Base-by-base conservation (phyloP, 352 stramenopile species). In the Paralagenidium karlingii region DNA sequence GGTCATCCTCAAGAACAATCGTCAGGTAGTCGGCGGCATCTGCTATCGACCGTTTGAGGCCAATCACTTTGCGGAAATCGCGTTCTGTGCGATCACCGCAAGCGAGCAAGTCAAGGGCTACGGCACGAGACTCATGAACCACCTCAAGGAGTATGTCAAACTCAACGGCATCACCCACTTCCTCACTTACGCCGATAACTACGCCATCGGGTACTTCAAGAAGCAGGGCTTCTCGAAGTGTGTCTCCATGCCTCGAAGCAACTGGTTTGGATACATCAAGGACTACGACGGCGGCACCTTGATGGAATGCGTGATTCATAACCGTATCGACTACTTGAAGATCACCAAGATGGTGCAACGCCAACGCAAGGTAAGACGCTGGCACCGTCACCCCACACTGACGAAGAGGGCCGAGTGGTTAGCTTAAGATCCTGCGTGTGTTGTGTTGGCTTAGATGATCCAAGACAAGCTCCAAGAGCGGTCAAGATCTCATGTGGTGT, bases 271-370 rank as follows among this genome's bases (percentile, higher is more conserved):
- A 12, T 98, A 98, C 57, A 99, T 99, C 57, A 99, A 99, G 64
- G 95, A 99, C 63, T 99, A 99, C 58, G 96, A 99, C 58, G 95
- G 95, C 32, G 96, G 93, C 18, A 99, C 94, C 9, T 69, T 99
- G 39, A 99, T 99, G 94, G 94, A 99, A 58, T 99, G 96, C 68
- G 96, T 95, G 49, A 93, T 99, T 20, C 93, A 99, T 63, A 88
- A 94, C 22, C 81, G 94, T 45, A 96, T 99, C 56, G 83, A 98
- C 55, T 99, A 98, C 81, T 88, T 96, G 49, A 60, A 81, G 19
- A 89, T 99, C 50, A 89, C 85, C 3, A 83, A 88, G 32, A 97
- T 99, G 83, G 62, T 99, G 34, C 57, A 82, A 21, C 60, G 70
- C 27, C 96, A 99, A 65, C 70, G 82, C 43, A 71, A 96, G 63